A percentile compares a stretch with the other conserved stretches of the same genome.
These are phyloP conservation scores for Lumnitzera littorea DNA, from an alignment of 345 rosid genomes.

Conservation along the genomic window DNA sequence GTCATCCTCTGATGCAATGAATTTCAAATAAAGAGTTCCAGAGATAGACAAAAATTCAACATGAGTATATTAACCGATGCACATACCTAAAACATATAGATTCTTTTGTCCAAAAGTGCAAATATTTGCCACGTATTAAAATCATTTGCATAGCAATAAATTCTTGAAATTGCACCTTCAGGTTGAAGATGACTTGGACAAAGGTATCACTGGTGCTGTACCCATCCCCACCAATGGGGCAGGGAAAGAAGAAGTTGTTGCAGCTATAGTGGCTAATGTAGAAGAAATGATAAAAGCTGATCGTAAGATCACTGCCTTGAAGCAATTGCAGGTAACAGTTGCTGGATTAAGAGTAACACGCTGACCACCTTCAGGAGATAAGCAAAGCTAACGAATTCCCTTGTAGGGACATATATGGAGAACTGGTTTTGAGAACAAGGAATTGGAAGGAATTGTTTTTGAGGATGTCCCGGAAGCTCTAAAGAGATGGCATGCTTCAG, in stretches of 20 bases:
- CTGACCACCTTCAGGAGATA: not conserved
- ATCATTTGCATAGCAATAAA: no score
- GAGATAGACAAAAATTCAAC: no score
- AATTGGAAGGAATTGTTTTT: conserved; percentile 69
- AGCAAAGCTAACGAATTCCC: conserved; percentile 3
- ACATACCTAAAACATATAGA: no score
- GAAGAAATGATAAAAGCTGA: conserved; percentile 93
- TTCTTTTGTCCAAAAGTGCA: no score
- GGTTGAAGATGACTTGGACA: conserved; percentile 70
- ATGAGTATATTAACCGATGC: no score
- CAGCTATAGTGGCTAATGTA: conserved; percentile 78
- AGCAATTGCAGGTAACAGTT: conserved; percentile 79
- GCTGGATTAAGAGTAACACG: not conserved
- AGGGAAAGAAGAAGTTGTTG: conserved; percentile 74
- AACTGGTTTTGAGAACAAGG: conserved; percentile 73
- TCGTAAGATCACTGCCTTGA: conserved; percentile 87
- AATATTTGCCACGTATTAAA: no score
- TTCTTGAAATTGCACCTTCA: conserved; percentile 12
- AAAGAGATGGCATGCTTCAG: conserved; percentile 76
- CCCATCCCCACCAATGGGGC: conserved; percentile 63
- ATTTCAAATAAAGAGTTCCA: no score
- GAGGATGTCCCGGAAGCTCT: conserved; percentile 85
- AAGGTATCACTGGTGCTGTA: conserved; percentile 61
- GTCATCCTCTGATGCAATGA: no score
- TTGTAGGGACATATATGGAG: conserved; percentile 95